Conservation (phyloP, 2,329 filamentous ascomycete genomes). For the Neopestalotiopsis sp. region DNA sequence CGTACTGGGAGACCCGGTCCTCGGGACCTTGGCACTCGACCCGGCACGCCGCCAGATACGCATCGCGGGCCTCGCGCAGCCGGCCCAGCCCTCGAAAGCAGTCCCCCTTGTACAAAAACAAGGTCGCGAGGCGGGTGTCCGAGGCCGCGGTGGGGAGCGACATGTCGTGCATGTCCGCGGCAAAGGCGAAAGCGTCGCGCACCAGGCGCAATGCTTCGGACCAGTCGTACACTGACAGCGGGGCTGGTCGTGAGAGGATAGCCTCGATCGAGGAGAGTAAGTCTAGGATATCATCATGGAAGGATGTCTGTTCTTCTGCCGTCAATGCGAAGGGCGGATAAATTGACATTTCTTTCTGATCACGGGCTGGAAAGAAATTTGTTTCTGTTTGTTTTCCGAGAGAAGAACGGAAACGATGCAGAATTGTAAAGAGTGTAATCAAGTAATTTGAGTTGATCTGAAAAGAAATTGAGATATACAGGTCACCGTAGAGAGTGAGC, state of each 20-base stretch:
- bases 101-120: slow-evolving; percentile 15
- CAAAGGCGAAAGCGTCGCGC: slow-evolving; percentile 2
- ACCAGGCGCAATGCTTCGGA: slow-evolving; percentile 11
- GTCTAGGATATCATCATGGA: not conserved
- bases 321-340: slow-evolving; percentile 2
- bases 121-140: not conserved
- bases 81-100: slow-evolving; percentile 12
- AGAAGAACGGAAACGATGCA: not conserved
- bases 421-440: not conserved
- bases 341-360: not conserved
- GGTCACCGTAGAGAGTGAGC: not conserved
- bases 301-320: not conserved
- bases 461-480: not conserved
- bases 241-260: not conserved
- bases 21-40: not conserved
- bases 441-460: no score
- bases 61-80: slow-evolving; percentile 7
- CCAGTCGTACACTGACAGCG: slow-evolving; percentile 13
- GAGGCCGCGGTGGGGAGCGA: not conserved
- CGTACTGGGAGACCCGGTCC: not conserved
- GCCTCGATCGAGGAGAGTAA: not conserved
- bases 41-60: not conserved
- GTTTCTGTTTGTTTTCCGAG: no score
- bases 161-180: slow-evolving; percentile 2
- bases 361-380: not conserved